A percentile compares a stretch with the other conserved stretches of the same genome.
Evolutionary conservation across 257 asterid species (phyloP).

Genomic region (Solanum virginianum): DNA sequence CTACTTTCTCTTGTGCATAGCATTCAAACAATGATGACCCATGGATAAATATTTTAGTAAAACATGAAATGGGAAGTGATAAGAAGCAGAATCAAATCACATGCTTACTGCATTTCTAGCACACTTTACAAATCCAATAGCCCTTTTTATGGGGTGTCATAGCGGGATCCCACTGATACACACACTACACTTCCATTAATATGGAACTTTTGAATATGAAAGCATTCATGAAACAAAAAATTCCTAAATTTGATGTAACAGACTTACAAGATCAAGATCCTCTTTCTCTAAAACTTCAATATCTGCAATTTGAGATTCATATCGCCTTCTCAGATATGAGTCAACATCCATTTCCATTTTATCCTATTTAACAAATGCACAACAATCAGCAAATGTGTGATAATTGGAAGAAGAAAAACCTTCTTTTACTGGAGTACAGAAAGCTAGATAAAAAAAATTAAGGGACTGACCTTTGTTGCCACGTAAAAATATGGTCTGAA

Average conservation of each 20-base stretch:
- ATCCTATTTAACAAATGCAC: slow-evolving; percentile 27
- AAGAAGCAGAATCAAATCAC: neutral
- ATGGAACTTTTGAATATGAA: neutral
- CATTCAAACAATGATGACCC: neutral
- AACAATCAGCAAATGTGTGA: neutral
- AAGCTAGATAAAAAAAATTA: neutral
- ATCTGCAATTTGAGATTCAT: slow-evolving; percentile 86
- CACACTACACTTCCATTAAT: neutral
- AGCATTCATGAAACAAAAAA: neutral
- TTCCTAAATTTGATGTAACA: slow-evolving; percentile 1
- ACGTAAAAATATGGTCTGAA: slow-evolving; percentile 92
- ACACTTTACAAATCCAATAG: neutral
- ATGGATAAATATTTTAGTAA: neutral
- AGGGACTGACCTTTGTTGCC: slow-evolving; percentile 64
- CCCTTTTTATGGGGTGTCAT: neutral
- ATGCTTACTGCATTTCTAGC: neutral
- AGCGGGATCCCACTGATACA: neutral
- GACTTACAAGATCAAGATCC: slow-evolving; percentile 83
- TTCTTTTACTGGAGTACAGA: neutral
- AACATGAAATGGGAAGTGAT: neutral
- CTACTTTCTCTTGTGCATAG: neutral
- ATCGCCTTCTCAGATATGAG: slow-evolving; percentile 84
- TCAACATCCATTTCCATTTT: slow-evolving; percentile 96
- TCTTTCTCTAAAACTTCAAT: slow-evolving; percentile 76
- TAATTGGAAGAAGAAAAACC: neutral